Base-by-base conservation (phyloP, 805 yeast genomes). In the Wickerhamiella brachini region DNA sequence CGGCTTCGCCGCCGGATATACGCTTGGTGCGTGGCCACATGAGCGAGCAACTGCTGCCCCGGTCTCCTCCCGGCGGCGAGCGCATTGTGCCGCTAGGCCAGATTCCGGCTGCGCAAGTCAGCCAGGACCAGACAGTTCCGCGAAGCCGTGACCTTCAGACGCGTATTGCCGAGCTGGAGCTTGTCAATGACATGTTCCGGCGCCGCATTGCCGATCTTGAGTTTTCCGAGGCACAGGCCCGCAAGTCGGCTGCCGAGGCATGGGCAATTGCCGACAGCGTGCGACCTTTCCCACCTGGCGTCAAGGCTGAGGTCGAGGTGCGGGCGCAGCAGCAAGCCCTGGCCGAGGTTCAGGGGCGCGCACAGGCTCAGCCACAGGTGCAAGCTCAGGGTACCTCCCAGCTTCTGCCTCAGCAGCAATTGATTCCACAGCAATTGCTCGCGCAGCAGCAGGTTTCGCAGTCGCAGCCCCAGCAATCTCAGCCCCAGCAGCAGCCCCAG, bases 121-220 rank as follows among this genome's bases (percentile, higher is more conserved):
- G 50, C 44, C 18, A 39, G 20, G 49, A 20, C 17, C 24, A 46
- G 49, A 13, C 23, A 15, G 23, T 21, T n/a, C 24, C 54, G 9
- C 72, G 68, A 38, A 59, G 67, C 20, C 68, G 69, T 34, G 70
- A 66, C 49, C 68, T 89, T 55, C 78, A 79, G 56, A 85, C 95
- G 0, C 73, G 94, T 53, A 85, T 89, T 21, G 78, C 84, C 12
- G 97, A 90, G 64, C 74, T 90, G 54, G 97, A 90, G 64, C 72
- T 89, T 44, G 95, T 90, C 42, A 89, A 88, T 60, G 97, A 89
- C 63, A 69, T 90, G 53, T 85, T 87, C 70, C 78, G 85, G 58
- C 78, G 90, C 6, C 77, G 95, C 57, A 85, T 90, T 44, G 71
- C 76, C 64, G 95, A 90, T 62, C 71, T 90, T 56, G 96, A 90